These are phyloP conservation scores for Pseudoneurospora amorphoporcata DNA, from an alignment of 495 filamentous ascomycete genomes.

Conservation along the genomic window DNA sequence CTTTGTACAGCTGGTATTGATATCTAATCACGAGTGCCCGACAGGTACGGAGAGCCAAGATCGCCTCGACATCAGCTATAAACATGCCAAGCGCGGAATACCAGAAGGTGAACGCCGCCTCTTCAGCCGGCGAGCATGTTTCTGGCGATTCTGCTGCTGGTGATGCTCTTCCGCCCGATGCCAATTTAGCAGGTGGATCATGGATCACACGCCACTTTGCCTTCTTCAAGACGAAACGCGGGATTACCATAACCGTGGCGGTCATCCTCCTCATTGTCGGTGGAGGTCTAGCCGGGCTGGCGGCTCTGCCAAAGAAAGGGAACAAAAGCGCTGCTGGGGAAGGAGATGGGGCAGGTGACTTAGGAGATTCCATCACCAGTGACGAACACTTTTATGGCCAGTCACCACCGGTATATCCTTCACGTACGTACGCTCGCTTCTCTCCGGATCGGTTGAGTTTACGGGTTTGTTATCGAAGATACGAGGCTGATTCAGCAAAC, in stretches of 20 bases:
- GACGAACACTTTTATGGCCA: constrained; percentile 46
- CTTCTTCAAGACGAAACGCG: constrained; percentile 28
- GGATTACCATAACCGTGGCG: constrained; percentile 22
- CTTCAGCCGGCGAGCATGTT: neutral
- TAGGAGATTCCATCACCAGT: constrained; percentile 25
- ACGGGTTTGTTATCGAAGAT: neutral
- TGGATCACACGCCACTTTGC: constrained; percentile 27
- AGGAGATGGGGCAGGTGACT: neutral
- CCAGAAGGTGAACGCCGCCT: neutral
- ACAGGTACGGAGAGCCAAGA: neutral
- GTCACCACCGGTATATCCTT: constrained; percentile 48
- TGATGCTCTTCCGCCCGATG: neutral
- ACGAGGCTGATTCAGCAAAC: constrained; percentile 20
- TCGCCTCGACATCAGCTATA: neutral
- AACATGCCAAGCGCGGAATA: neutral
- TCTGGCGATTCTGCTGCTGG: neutral
- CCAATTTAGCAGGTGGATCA: constrained; percentile 3
- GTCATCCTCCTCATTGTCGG: constrained; percentile 28
- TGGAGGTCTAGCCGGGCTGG: constrained; percentile 24
- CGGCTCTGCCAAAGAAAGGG: constrained; percentile 16
- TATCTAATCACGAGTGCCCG: neutral
- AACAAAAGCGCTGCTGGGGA: neutral
- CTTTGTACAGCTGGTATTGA: neutral
- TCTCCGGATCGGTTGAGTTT: neutral
- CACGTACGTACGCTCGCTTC: constrained; percentile 26